Base-by-base conservation (phyloP, 768 basidiomycete genomes). In the Termitomyces sp. region DNA sequence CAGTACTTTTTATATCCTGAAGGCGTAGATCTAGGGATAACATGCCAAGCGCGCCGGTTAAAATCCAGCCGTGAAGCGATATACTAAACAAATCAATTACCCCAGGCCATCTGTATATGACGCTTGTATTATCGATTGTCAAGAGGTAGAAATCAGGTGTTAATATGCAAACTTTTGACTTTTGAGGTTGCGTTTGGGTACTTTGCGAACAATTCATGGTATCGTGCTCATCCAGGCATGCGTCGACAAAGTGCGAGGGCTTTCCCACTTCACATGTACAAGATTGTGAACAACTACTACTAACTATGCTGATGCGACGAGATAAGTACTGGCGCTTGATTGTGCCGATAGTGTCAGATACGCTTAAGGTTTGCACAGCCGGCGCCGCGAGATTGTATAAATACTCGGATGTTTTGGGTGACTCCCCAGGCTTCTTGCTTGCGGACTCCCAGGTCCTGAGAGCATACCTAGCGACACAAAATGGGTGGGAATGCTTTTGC, bases 401-500 rank as follows among this genome's bases (percentile, higher is more conserved):
- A 26, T 34, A 24, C 49, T 34, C 13, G 33, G 31, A 34, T 36
- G 50, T 37, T 51, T 20, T 26, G 16, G 29, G 20, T 20, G 39
- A 42, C n/a, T 44, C 28, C 31, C 16, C 22, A 42, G 53, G 26
- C 47, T 33, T 36, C 22, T 37, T 37, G 50, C 24, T 22, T 46
- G 4, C n/a, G 24, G 24, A 34, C 33, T 47, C 18, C 24, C 6
- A 10, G 24, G 48, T 36, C 26, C 34, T 46, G 26, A 31, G 22
- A 48, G 31, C 18, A 55, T 33, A 5, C 18, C 18, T 26, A 26
- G 6, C 34, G 5, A 24, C 18, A 46, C 18, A 26, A n/a, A 28
- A 90, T 90, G 88, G 88, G 88, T 10, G 88, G 88, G 16, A 85
- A 78, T 66, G 87, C 87, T 5, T 90, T 90, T 71, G 70, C 73